Percentiles rank a stretch among this genome's conserved stretches.
These are phyloP conservation scores for Lachancea dasiensis DNA, from an alignment of 805 yeast genomes.

Conservation along the genomic window DNA sequence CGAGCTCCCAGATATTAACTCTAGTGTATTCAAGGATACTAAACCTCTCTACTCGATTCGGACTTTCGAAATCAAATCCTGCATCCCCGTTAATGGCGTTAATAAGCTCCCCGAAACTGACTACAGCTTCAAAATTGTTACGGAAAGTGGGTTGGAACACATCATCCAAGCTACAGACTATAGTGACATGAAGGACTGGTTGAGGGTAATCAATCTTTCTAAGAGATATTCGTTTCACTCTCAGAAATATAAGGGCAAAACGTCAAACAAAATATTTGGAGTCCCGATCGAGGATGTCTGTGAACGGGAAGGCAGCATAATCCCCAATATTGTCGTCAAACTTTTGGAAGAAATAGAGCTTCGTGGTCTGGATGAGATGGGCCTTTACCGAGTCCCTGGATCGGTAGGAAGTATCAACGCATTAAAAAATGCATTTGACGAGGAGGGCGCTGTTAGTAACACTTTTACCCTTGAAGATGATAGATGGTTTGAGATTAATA, in stretches of 20 bases:
- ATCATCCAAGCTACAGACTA: constrained; percentile 62
- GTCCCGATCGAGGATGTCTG: constrained; percentile 77
- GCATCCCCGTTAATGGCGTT: constrained; percentile 35
- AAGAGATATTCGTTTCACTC: constrained; percentile 40
- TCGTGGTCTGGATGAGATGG: constrained; percentile 87
- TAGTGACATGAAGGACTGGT: constrained; percentile 69
- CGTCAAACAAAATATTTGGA: constrained; percentile 65
- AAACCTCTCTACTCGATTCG: constrained; percentile 47
- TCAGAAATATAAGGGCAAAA: constrained; percentile 35
- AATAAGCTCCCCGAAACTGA: constrained; percentile 18
- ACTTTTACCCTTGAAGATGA: constrained; percentile 44
- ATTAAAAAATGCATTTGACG: constrained; percentile 49
- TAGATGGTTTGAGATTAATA: constrained; percentile 72
- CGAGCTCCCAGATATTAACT: constrained; percentile 54
- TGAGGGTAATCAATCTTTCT: constrained; percentile 38
- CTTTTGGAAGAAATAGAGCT: constrained; percentile 71
- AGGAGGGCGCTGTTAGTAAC: constrained; percentile 37
- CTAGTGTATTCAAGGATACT: constrained; percentile 35
- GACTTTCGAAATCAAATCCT: constrained; percentile 39
- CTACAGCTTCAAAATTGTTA: constrained; percentile 36
- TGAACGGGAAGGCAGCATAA: constrained; percentile 52
- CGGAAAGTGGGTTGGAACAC: constrained; percentile 46
- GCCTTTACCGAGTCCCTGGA: constrained; percentile 74
- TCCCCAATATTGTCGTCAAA: constrained; percentile 62
- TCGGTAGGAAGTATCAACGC: constrained; percentile 53